Evolutionary conservation across 306 rosid species (phyloP).

Genomic region (Canavalia gladiata): DNA sequence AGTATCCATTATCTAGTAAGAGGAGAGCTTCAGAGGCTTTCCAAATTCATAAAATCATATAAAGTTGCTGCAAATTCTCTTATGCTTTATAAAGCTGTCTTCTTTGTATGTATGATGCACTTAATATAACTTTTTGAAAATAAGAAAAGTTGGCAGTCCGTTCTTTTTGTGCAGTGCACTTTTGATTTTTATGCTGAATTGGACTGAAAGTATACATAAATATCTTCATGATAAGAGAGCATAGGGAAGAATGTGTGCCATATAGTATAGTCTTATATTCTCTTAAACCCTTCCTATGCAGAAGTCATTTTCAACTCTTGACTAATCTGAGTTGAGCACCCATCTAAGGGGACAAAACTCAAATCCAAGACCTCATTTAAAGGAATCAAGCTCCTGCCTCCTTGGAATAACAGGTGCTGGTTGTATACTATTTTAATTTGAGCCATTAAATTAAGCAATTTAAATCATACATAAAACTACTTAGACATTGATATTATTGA

Average conservation of each 20-base stretch:
- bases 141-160: slow-evolving; percentile 45
- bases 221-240: slow-evolving; percentile 27
- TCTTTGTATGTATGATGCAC: slow-evolving; percentile 25
- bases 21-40: slow-evolving; percentile 38
- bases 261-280: not conserved
- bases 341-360: not conserved
- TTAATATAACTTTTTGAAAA: slow-evolving; percentile 34
- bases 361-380: not conserved
- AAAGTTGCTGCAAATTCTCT: slow-evolving; percentile 24
- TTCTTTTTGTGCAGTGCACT: slow-evolving; percentile 51
- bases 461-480: slow-evolving; percentile 19
- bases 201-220: slow-evolving; percentile 49
- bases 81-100: slow-evolving; percentile 41
- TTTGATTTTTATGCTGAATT: slow-evolving; percentile 42
- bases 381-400: not conserved
- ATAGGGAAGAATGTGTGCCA: slow-evolving; percentile 36
- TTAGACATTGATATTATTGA: slow-evolving; percentile 31
- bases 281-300: too few relatives aligned
- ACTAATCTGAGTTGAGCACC: too few relatives aligned
- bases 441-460: slow-evolving; percentile 13
- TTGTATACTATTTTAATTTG: not conserved
- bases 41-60: slow-evolving; percentile 38
- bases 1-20: slow-evolving; percentile 53
- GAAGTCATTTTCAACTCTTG: too few relatives aligned
- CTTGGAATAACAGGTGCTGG: not conserved